Evolutionary conservation across 129 eudicot species (phyloP), one percentile per base, ranked within the genome.

Genomic region (Flaveria sonorensis): DNA sequence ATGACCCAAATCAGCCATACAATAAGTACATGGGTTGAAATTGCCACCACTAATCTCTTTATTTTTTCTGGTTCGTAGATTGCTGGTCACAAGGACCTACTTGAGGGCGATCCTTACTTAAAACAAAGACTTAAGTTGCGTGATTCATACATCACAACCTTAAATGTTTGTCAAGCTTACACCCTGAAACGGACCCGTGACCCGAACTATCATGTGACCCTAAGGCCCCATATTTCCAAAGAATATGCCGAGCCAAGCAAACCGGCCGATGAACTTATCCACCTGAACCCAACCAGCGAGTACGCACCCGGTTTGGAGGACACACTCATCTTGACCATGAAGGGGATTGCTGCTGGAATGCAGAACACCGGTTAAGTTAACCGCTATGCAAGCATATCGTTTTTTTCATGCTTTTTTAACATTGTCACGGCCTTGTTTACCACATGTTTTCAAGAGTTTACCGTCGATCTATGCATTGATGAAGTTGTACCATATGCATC

Each of bases 331-430:
- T 64, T 93, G 89, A 89, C 98, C 85, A 93, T 95, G 99, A 95
- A 95, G 89, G 99, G 99, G 36, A 88, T 95, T 87, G 99, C 99
- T 67, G 99, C 99, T 16, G 99, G 99, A 20, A 80, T 95, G 92
- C 99, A 95, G 85, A 95, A 95, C 88, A 95, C 97, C 8, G 99
- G 99, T 79, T 94, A 86, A 83, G 12, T 20, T 10, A 26, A 20
- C 39, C 10, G 9, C 14, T 20, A 69, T 56, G 71, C 59, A 26
- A 62, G n/a, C 57, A 16, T 70, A 15, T 66, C 50, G 32, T 43
- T 62, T 72, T 46, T 55, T 82, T 20, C 3, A 12, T 43, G 68
- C 74, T 47, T 23, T 59, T 61, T 53, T 63, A 73, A 80, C 68
- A 67, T 52, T 68, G 42, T 19, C 73, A 11, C 74, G 73, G 81